Percentiles rank a stretch among this genome's conserved stretches.
phyloP scores from a whole-genome alignment of 2,329 filamentous ascomycete species.

The Penicillium palitans region DNA sequence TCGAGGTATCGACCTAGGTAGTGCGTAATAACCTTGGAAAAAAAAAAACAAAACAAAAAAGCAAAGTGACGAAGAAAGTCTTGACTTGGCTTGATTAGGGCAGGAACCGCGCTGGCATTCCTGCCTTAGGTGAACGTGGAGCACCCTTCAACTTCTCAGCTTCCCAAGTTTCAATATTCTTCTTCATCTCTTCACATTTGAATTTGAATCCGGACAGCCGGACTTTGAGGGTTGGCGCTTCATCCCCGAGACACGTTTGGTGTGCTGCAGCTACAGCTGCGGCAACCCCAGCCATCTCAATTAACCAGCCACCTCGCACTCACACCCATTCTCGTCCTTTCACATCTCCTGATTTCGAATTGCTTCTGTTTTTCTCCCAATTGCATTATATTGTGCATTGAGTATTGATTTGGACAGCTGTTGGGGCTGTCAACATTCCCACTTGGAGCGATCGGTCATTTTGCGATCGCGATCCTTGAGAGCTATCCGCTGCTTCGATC shows the following conservation, averaged over 20 bases:
- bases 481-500: slow-evolving; percentile 16
- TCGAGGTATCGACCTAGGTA: too few species aligned
- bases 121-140: background rate
- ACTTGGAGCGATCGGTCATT: slow-evolving; percentile 3
- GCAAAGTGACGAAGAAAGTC: background rate
- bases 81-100: background rate
- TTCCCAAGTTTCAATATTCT: too few species aligned
- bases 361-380: slow-evolving; percentile 1
- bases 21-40: background rate
- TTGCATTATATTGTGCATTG: slow-evolving; percentile 8
- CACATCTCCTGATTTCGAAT: slow-evolving; percentile 11
- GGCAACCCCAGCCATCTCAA: slow-evolving; percentile 43
- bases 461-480: slow-evolving; percentile 20
- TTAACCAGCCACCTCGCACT: slow-evolving; percentile 39
- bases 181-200: background rate
- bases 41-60: background rate
- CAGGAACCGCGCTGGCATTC: background rate
- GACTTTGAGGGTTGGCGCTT: slow-evolving; percentile 1
- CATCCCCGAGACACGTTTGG: slow-evolving; percentile 24
- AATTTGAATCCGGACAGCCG: background rate
- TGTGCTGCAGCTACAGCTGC: slow-evolving; percentile 25
- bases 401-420: slow-evolving; percentile 5
- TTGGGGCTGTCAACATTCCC: background rate
- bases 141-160: background rate
- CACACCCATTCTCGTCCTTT: slow-evolving; percentile 16